Base-by-base conservation (phyloP, 805 yeast species). In the Cyberlindnera maclurae region DNA sequence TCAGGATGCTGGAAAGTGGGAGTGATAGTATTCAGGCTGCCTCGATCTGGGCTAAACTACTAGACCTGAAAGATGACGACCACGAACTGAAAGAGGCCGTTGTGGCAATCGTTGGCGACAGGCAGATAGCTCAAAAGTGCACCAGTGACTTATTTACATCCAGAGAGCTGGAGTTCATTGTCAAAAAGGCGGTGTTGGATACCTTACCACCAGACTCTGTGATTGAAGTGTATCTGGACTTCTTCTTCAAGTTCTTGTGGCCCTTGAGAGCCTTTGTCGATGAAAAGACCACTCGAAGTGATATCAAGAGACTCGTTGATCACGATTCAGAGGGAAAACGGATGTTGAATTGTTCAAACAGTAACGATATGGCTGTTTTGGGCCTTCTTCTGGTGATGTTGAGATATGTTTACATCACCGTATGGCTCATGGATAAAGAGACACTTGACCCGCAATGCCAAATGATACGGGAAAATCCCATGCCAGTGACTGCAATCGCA, bases 211-310 rank as follows among this genome's bases (percentile, higher is more conserved):
- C 24, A 20, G 24, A 20, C 8, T 58, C 53, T 15, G 59, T 65
- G 1, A 47, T 63, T 8, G 68, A 75, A 68, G 45, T 56, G 18
- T 55, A 64, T 15, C 35, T 71, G 15, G 62, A 61, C 15, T 48
- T 68, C 10, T 73, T 61, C 45, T 73, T 71, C 49, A 45, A 48
- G 8, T 60, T 57, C 48, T 51, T 71, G 16, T 70, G 72, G 55
- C 67, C 71, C 1, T 64, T 63, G 38, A 56, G 64, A 55, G 77
- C 78, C 1, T 69, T 58, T 39, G 30, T 73, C 17, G 75, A 71
- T 43, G 64, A 70, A 39, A 46, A 42, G 1, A 36, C 46, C 13
- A 70, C 71, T 38, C 27, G 31, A 3, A 40, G 41, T 4, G 49
- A 45, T 3, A 48, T 68, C 0, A 28, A 41, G 1, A 44, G 52